Conservation (phyloP, 208 protist genomes). For the Leishmania tarentolae region DNA sequence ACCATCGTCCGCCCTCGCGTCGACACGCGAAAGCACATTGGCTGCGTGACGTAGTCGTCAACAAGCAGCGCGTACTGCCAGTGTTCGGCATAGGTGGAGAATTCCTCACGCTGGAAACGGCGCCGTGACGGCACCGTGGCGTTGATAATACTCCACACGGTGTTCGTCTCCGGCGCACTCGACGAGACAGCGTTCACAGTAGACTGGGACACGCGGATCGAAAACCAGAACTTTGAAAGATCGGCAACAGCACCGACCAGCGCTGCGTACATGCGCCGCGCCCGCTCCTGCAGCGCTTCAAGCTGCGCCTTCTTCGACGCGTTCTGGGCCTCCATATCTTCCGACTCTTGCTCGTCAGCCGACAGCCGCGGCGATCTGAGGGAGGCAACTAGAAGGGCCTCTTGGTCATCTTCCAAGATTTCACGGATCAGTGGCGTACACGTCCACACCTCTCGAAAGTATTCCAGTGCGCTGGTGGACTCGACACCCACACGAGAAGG, state of each 20-base stretch:
- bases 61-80: constrained; percentile 85
- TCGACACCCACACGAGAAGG: constrained; percentile 46
- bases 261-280: constrained; percentile 39
- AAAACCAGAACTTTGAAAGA: constrained; percentile 50
- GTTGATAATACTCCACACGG: constrained; percentile 48
- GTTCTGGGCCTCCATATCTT: neutral
- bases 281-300: constrained; percentile 12
- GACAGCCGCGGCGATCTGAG: constrained; percentile 12
- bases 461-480: constrained; percentile 41
- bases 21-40: constrained; percentile 36
- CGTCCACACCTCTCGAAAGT: constrained; percentile 63
- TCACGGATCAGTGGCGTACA: constrained; percentile 43
- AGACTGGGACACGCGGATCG: constrained; percentile 26
- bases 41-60: constrained; percentile 74
- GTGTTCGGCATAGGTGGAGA: constrained; percentile 49
- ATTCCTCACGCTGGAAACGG: constrained; percentile 63
- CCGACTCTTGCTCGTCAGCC: neutral
- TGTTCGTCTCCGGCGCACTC: constrained; percentile 35
- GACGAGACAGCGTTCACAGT: constrained; percentile 30
- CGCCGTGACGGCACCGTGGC: constrained; percentile 48
- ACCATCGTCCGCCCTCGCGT: constrained; percentile 50
- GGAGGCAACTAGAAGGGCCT: constrained; percentile 18
- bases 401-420: constrained; percentile 44
- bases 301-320: neutral
- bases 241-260: constrained; percentile 79